Base-by-base conservation (phyloP, 306 rosid species). In the Arachis hypogaea region DNA sequence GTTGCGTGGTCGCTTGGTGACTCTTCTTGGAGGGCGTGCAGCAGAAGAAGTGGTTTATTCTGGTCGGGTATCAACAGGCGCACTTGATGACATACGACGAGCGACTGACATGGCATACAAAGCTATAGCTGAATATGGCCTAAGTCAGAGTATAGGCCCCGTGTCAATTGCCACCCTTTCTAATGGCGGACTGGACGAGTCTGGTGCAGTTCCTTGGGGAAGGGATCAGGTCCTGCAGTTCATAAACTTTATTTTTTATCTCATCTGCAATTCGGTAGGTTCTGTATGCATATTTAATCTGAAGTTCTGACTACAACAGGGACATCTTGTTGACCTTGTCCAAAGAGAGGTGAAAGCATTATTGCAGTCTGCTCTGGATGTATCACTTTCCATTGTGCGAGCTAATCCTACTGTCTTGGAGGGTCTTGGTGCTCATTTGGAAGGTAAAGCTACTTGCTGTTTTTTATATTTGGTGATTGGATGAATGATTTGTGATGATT, bases 31-130 rank as follows among this genome's bases (percentile, higher is more conserved):
- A 75, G 99, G 99, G 56, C 97, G 99, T 57, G 99, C 99, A n/a
- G 99, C 98, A 14, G 99, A 94, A 87, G 98, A 94, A 85, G 85
- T 94, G 66, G 90, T 87, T 59, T 94, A 92, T 81, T 85, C 96
- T 49, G 99, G 99, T 72, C 90, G 99, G 55, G 96, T 94, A 49
- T 94, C 99, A 63, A 94, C 99, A 2, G 98, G 99, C 45, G 96
- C 99, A 56, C 93, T 92, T 77, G 99, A 94, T 85, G 99, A 94
- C 81, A 94, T 94, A 57, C 83, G 93, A 7, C 88, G 99, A 75
- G 99, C 97, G 40, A 94, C 99, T 47, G 99, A 92, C 85, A 87
- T 94, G 93, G 99, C 99, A 52, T 94, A 94, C 88, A 94, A 94
- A 84, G 99, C 99, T 59, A 90, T 92, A 51, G 97, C 99, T 75